Conservation (phyloP, 495 filamentous ascomycete species). For the Lasiosphaeria miniovina region DNA sequence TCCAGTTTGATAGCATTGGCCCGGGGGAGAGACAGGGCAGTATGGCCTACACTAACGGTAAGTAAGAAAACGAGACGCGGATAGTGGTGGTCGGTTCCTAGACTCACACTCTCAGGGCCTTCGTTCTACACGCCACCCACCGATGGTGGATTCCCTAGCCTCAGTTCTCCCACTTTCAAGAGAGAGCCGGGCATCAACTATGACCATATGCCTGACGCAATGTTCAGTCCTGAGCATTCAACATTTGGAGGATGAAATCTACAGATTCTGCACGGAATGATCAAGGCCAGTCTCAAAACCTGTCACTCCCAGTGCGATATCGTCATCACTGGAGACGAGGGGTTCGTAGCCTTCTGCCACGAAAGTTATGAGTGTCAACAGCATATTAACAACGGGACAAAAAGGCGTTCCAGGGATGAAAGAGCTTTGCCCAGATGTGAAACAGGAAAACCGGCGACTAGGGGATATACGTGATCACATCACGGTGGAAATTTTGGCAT, state of each 20-base stretch:
- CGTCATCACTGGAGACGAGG: not conserved
- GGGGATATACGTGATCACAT: not conserved
- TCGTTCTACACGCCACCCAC: constrained; percentile 22
- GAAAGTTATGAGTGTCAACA: not conserved
- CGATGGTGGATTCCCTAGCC: constrained; percentile 15
- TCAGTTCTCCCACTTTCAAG: constrained; percentile 21
- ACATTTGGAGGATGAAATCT: constrained; percentile 13
- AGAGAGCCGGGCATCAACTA: constrained; percentile 26
- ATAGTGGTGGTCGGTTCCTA: not conserved
- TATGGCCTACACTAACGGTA: constrained; percentile 30
- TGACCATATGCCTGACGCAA: constrained; percentile 30
- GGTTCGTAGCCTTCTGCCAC: not conserved
- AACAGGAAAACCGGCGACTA: not conserved
- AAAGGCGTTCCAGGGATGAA: not conserved
- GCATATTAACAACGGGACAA: not conserved
- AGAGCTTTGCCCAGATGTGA: not conserved
- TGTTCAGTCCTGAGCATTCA: constrained; percentile 24
- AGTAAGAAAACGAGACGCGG: constrained; percentile 4
- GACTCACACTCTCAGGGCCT: constrained; percentile 10
- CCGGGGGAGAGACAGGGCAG: constrained; percentile 21
- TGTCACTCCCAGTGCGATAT: not conserved
- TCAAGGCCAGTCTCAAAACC: not conserved
- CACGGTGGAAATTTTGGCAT: not conserved
- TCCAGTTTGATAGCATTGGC: constrained; percentile 17
- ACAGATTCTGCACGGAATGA: not conserved